Evolutionary conservation across 1,284 basidiomycete genomes (phyloP).

Genomic region (Microbotryum silenes-acaulis): DNA sequence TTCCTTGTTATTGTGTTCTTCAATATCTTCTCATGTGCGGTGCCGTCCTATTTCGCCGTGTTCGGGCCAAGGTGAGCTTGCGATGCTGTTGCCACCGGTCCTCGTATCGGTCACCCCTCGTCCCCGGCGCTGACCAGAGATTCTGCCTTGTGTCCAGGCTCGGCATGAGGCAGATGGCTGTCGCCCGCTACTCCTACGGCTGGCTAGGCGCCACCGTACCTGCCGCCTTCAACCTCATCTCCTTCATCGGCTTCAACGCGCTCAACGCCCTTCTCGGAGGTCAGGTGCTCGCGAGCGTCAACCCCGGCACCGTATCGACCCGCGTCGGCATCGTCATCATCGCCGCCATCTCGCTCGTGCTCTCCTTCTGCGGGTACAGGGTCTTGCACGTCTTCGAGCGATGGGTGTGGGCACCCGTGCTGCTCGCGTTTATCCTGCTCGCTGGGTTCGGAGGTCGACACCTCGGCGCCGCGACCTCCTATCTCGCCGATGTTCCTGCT

Average conservation of each 20-base stretch:
- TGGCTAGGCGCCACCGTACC: slow-evolving; percentile 60
- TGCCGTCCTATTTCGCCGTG: slow-evolving; percentile 54
- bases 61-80: slow-evolving; percentile 11
- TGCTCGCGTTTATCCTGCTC: slow-evolving; percentile 39
- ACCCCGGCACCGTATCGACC: slow-evolving; percentile 48
- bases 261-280: slow-evolving; percentile 71
- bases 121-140: slow-evolving; percentile 32
- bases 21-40: slow-evolving; percentile 53
- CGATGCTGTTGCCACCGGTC: background rate
- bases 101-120: slow-evolving; percentile 4
- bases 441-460: slow-evolving; percentile 39
- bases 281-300: slow-evolving; percentile 65
- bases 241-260: slow-evolving; percentile 59
- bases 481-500: slow-evolving; percentile 31
- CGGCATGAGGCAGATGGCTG: slow-evolving; percentile 81
- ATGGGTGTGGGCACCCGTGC: slow-evolving; percentile 37
- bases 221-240: slow-evolving; percentile 56
- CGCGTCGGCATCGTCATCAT: slow-evolving; percentile 82
- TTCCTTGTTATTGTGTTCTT: slow-evolving; percentile 69
- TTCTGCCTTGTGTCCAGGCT: background rate
- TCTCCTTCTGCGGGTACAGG: slow-evolving; percentile 71
- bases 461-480: slow-evolving; percentile 36
- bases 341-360: slow-evolving; percentile 61
- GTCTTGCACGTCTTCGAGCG: slow-evolving; percentile 47
- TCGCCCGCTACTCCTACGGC: slow-evolving; percentile 52